Evolutionary conservation across 805 yeast species (phyloP).

Genomic region (Saturnispora dispora): DNA sequence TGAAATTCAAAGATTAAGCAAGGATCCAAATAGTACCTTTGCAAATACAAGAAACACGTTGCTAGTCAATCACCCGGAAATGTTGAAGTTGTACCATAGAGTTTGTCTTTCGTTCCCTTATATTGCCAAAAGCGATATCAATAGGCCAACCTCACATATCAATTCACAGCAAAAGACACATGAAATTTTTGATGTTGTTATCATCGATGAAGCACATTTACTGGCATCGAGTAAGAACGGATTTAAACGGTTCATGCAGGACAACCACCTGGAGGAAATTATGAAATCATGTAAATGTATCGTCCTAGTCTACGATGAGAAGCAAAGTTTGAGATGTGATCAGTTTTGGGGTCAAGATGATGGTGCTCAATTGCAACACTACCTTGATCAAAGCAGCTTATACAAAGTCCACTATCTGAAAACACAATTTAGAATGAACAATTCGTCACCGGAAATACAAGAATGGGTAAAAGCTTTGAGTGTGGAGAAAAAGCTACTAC

Average conservation of each 20-base stretch:
- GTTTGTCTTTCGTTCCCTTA: constrained; percentile 31
- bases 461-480: constrained; percentile 34
- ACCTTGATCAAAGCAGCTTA: constrained; percentile 5
- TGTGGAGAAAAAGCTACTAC: constrained; percentile 27
- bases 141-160: constrained; percentile 38
- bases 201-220: constrained; percentile 40
- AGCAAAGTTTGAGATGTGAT: constrained; percentile 38
- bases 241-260: constrained; percentile 35
- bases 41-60: constrained; percentile 29
- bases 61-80: constrained; percentile 41
- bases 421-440: constrained; percentile 34
- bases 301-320: constrained; percentile 37
- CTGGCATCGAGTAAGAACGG: constrained; percentile 37
- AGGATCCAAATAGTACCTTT: constrained; percentile 16
- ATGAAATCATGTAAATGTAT: constrained; percentile 31
- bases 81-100: constrained; percentile 36
- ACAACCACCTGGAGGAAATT: constrained; percentile 35
- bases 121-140: constrained; percentile 30
- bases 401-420: constrained; percentile 23
- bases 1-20: constrained; percentile 28
- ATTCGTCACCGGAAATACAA: constrained; percentile 27
- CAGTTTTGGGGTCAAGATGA: constrained; percentile 33
- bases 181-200: constrained; percentile 29
- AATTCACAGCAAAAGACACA: constrained; percentile 27
- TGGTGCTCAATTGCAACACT: constrained; percentile 29